phyloP scores from a whole-genome alignment of 192 early-diverging fungal species.

The Coemansia javaensis region DNA sequence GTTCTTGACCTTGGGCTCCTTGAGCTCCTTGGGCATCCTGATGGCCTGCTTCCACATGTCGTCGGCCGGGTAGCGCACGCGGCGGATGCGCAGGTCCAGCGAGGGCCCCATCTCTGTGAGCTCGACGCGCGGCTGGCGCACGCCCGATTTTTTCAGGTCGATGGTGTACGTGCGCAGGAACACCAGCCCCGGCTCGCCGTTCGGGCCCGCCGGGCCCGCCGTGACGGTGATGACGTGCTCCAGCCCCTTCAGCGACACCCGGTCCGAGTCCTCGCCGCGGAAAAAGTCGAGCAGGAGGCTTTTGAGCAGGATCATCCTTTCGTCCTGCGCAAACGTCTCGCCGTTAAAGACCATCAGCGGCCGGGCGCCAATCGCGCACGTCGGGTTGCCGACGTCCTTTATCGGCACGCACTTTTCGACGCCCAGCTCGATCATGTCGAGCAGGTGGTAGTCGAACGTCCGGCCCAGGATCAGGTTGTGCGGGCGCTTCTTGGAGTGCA shows the following conservation, averaged over 20 bases:
- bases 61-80: constrained; percentile 64
- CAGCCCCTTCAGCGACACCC: constrained; percentile 79
- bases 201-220: constrained; percentile 57
- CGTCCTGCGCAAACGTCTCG: constrained; percentile 72
- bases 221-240: constrained; percentile 86
- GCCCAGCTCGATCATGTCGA: constrained; percentile 95
- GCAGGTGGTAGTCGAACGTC: constrained; percentile 87
- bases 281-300: constrained; percentile 87
- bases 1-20: constrained; percentile 80
- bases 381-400: constrained; percentile 66
- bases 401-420: constrained; percentile 67
- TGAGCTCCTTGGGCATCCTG: constrained; percentile 81
- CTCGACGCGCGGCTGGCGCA: constrained; percentile 84
- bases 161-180: constrained; percentile 80
- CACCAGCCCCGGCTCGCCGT: constrained; percentile 61
- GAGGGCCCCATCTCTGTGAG: constrained; percentile 90
- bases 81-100: constrained; percentile 73
- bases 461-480: constrained; percentile 87
- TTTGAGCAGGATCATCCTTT: constrained; percentile 69
- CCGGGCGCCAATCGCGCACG: constrained; percentile 79
- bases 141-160: constrained; percentile 81
- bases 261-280: constrained; percentile 70
- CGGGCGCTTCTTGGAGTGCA: constrained; percentile 94
- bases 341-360: constrained; percentile 90
- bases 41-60: constrained; percentile 83